phyloP scores from a whole-genome alignment of 2,329 filamentous ascomycete genomes.

The Aspergillus vadensis region DNA sequence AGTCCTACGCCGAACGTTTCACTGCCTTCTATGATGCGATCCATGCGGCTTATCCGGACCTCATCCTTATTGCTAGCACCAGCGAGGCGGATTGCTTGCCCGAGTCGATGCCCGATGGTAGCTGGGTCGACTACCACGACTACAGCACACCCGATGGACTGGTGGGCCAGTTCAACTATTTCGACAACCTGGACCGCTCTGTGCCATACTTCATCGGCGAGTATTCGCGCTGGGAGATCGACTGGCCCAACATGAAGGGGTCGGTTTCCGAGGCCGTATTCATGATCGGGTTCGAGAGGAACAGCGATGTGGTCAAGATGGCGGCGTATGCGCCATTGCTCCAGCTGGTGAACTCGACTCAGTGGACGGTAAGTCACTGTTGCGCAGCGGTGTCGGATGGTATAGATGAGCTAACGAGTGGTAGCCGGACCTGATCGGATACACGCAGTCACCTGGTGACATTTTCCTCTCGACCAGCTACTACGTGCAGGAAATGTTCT shows the following conservation, averaged over 20 bases:
- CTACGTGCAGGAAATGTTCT: constrained; percentile 34
- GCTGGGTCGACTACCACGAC: constrained; percentile 52
- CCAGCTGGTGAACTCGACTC: constrained; percentile 32
- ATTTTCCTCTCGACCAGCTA: constrained; percentile 31
- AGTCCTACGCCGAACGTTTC: constrained; percentile 58
- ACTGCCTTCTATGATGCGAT: constrained; percentile 63
- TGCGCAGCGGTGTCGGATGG: background rate
- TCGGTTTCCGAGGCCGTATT: constrained; percentile 66
- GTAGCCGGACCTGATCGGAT: constrained; percentile 30
- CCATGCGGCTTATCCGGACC: constrained; percentile 57
- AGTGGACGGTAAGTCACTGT: constrained; percentile 27
- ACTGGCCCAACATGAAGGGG: constrained; percentile 39
- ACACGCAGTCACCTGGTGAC: constrained; percentile 22
- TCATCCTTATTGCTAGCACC: constrained; percentile 50
- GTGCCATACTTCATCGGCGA: constrained; percentile 32
- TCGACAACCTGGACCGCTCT: constrained; percentile 52
- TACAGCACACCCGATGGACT: constrained; percentile 54
- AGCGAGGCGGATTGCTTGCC: constrained; percentile 25
- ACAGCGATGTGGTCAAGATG: constrained; percentile 35
- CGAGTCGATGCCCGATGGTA: constrained; percentile 35
- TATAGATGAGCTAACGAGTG: background rate
- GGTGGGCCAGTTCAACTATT: constrained; percentile 52
- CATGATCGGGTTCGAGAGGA: constrained; percentile 53
- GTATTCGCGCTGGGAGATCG: constrained; percentile 24
- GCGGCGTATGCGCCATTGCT: constrained; percentile 33